A percentile compares a stretch with the other conserved stretches of the same genome.
These are phyloP conservation scores for Ophiorrhiza pumila DNA, from an alignment of 257 asterid genomes.

Conservation along the genomic window DNA sequence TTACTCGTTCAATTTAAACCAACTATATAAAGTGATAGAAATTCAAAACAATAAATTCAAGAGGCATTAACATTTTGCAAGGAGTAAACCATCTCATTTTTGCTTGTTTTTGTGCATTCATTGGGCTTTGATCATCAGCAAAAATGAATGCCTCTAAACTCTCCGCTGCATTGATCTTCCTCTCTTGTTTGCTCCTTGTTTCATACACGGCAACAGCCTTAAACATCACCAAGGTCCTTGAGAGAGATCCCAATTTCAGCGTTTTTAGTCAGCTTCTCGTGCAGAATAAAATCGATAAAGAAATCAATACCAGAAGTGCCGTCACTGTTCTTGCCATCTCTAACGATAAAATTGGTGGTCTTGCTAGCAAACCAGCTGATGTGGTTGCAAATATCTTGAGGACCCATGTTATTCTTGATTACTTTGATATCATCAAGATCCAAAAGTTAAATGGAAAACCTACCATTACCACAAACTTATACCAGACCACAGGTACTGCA, in stretches of 20 bases:
- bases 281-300: slow-evolving; percentile 32
- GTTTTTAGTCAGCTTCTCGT: slow-evolving; percentile 42
- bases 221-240: slow-evolving; percentile 56
- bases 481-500: slow-evolving; percentile 40
- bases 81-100: slow-evolving; percentile 4
- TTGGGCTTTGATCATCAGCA: slow-evolving; percentile 25
- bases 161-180: slow-evolving; percentile 12
- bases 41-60: neutral
- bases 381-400: slow-evolving; percentile 39
- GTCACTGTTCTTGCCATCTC: slow-evolving; percentile 63
- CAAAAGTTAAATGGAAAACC: slow-evolving; percentile 34
- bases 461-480: slow-evolving; percentile 46
- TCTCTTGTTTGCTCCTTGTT: slow-evolving; percentile 34
- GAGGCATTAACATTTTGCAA: neutral
- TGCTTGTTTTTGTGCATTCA: slow-evolving; percentile 16
- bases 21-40: neutral
- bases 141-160: slow-evolving; percentile 41
- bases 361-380: slow-evolving; percentile 36
- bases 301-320: slow-evolving; percentile 43
- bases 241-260: slow-evolving; percentile 44
- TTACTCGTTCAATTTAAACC: neutral
- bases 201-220: slow-evolving; percentile 36
- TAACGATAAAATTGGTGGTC: slow-evolving; percentile 36
- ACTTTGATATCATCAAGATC: slow-evolving; percentile 57
- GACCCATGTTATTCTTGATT: slow-evolving; percentile 67